Percentiles rank a stretch among this genome's conserved stretches.
These are phyloP conservation scores for Mycena sanguinolenta DNA, from an alignment of 768 basidiomycete genomes.

Conservation along the genomic window DNA sequence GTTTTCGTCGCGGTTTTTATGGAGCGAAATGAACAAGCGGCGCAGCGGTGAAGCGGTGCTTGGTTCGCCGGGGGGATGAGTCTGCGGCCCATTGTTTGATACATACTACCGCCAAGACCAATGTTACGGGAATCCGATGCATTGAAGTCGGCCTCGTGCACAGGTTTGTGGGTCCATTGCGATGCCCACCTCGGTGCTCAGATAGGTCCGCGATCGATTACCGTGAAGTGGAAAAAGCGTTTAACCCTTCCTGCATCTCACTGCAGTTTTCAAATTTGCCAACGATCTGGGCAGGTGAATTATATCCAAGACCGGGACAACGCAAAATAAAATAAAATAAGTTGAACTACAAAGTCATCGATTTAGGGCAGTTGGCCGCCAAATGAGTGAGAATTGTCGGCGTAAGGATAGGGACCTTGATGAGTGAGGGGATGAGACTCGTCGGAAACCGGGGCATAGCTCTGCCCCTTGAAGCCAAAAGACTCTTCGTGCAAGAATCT, in stretches of 20 bases:
- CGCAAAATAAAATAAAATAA: too few species aligned
- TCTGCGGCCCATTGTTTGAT: too few species aligned
- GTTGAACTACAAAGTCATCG: too few species aligned
- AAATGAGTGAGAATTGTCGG: constrained; percentile 33
- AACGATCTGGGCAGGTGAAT: too few species aligned
- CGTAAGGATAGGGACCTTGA: constrained; percentile 23
- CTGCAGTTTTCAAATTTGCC: too few species aligned
- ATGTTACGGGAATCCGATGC: too few species aligned
- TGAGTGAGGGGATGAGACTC: constrained; percentile 24
- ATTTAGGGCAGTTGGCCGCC: constrained; percentile 7
- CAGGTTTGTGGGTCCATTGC: neutral
- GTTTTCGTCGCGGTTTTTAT: neutral
- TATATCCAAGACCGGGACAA: too few species aligned
- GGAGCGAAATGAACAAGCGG: too few species aligned
- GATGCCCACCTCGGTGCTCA: neutral
- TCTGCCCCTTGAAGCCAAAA: constrained; percentile 30
- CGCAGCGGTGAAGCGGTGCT: too few species aligned
- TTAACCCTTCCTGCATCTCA: too few species aligned
- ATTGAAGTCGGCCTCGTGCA: neutral
- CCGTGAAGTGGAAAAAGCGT: neutral
- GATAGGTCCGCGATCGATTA: neutral
- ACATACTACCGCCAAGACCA: too few species aligned
- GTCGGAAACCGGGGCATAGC: constrained; percentile 13
- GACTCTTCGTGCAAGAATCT: constrained; percentile 31
- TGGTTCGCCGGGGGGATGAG: too few species aligned